Conservation (phyloP, 2,329 filamentous ascomycete species). For the Aspergillus brunneoviolaceus region DNA sequence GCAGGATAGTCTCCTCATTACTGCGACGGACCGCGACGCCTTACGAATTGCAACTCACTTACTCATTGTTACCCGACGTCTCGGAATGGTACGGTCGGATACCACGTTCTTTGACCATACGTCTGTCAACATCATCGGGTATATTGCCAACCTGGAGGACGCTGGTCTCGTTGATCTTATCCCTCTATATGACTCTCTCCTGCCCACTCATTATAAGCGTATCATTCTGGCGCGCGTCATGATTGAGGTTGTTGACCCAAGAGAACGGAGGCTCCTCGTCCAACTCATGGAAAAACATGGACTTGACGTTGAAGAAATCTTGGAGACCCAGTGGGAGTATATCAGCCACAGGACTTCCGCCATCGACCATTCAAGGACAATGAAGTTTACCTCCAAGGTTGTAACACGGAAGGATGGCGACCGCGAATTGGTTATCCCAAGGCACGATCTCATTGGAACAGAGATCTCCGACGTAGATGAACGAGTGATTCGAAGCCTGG, state of each 20-base stretch:
- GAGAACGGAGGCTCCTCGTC: constrained; percentile 67
- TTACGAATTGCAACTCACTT: constrained; percentile 68
- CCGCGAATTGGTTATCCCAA: constrained; percentile 63
- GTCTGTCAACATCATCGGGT: constrained; percentile 66
- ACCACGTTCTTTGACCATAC: constrained; percentile 63
- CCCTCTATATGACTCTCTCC: constrained; percentile 81
- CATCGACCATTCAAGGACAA: constrained; percentile 32
- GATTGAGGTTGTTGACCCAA: constrained; percentile 66
- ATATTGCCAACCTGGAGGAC: constrained; percentile 75
- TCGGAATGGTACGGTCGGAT: constrained; percentile 52
- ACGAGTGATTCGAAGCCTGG: constrained; percentile 73
- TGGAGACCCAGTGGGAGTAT: constrained; percentile 64
- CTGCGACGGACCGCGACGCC: constrained; percentile 54
- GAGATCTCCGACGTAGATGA: constrained; percentile 61
- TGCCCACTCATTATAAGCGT: constrained; percentile 65
- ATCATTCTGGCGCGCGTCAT: constrained; percentile 74
- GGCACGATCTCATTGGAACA: constrained; percentile 68
- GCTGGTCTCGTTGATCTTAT: constrained; percentile 74
- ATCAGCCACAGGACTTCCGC: constrained; percentile 35
- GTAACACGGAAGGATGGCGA: constrained; percentile 51
- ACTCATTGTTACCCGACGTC: constrained; percentile 64
- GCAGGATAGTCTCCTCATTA: constrained; percentile 48
- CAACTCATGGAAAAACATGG: constrained; percentile 72
- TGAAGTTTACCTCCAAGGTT: constrained; percentile 42
- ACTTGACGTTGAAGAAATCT: constrained; percentile 70